Conservation (phyloP, 306 rosid species). For the Potentilla sterilis region DNA sequence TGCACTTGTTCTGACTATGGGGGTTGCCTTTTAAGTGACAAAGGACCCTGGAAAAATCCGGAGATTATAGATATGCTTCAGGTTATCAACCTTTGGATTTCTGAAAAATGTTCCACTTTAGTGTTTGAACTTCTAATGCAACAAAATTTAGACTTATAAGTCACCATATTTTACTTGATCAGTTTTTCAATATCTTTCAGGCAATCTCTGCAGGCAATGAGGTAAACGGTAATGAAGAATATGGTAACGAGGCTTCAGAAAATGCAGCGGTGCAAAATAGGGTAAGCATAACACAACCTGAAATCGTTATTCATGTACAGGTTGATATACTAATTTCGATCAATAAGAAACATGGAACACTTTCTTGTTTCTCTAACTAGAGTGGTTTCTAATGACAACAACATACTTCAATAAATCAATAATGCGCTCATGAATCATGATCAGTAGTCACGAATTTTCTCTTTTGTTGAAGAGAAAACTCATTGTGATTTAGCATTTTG, state of each 20-base stretch:
- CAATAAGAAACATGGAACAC: neutral
- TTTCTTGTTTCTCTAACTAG: neutral
- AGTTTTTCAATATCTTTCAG: constrained; percentile 34
- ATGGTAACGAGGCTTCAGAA: constrained; percentile 23
- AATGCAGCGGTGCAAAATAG: constrained; percentile 14
- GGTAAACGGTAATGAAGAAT: constrained; percentile 15
- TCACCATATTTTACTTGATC: neutral
- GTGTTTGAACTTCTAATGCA: neutral
- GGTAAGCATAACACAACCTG: constrained; percentile 29
- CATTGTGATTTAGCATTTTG: neutral
- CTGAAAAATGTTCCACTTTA: neutral
- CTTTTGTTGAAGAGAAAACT: neutral
- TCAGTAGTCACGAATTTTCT: neutral
- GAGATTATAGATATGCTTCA: constrained; percentile 59
- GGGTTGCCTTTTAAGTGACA: constrained; percentile 77
- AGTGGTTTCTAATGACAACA: neutral
- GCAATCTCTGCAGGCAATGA: constrained; percentile 42
- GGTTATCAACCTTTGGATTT: constrained; percentile 38
- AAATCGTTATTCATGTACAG: neutral
- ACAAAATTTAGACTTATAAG: neutral
- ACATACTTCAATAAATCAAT: neutral
- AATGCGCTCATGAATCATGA: no score
- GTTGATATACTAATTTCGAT: neutral
- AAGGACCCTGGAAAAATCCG: constrained; percentile 82
- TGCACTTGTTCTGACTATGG: constrained; percentile 78